Percentiles rank a stretch among this genome's conserved stretches.
These are phyloP conservation scores for Erigeron philadelphicus DNA, from an alignment of 140 eudicot species.

Conservation along the genomic window DNA sequence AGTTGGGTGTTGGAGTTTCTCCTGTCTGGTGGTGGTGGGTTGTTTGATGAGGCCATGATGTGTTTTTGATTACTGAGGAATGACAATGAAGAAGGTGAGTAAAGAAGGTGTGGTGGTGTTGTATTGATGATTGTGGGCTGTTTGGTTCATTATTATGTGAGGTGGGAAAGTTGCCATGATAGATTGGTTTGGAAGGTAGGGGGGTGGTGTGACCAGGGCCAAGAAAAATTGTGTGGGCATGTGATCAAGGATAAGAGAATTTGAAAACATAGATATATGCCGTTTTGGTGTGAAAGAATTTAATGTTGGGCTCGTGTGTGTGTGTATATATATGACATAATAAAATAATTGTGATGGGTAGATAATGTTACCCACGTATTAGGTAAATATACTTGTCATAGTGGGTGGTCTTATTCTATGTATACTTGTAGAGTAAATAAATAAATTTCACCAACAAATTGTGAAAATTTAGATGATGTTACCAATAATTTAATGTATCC, in stretches of 20 bases:
- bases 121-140: conserved; percentile 11
- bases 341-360: neutral
- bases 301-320: conserved; percentile 10
- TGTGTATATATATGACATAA: neutral
- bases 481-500: too few relatives aligned
- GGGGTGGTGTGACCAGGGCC: conserved; percentile 49
- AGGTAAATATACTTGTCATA: conserved; percentile 1
- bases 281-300: conserved; percentile 26
- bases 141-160: conserved; percentile 14
- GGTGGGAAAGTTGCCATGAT: conserved; percentile 47
- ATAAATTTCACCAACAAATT: too few relatives aligned
- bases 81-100: neutral
- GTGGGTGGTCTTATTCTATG: too few relatives aligned
- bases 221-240: conserved; percentile 44
- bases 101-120: conserved; percentile 4
- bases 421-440: too few relatives aligned
- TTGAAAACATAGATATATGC: neutral
- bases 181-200: conserved; percentile 20
- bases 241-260: conserved; percentile 47
- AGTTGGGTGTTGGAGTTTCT: conserved; percentile 68
- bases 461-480: too few relatives aligned
- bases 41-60: conserved; percentile 48
- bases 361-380: neutral
- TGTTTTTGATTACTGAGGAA: conserved; percentile 3
- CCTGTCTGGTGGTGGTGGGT: conserved; percentile 30